phyloP scores from a whole-genome alignment of 805 yeast species.

The Kregervanrija delftensis region DNA sequence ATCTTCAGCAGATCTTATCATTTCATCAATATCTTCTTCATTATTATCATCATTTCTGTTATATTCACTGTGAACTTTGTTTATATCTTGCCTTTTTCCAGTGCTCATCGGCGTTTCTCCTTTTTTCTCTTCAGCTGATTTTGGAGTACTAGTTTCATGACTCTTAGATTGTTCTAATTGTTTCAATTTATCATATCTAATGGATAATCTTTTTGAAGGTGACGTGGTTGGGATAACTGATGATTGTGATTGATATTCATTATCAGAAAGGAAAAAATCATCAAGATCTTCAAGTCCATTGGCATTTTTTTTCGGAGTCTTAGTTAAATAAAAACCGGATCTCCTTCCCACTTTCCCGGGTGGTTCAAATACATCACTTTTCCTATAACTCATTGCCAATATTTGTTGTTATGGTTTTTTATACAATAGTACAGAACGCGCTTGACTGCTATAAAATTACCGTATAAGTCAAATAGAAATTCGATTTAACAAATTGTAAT shows the following conservation, averaged over 20 bases:
- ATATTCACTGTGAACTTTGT: background rate
- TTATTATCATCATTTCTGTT: constrained; percentile 1
- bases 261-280: constrained; percentile 52
- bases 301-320: constrained; percentile 41
- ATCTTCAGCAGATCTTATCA: constrained; percentile 23
- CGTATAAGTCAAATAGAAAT: too few relatives aligned
- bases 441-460: too few relatives aligned
- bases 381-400: constrained; percentile 17
- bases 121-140: background rate
- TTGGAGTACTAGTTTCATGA: background rate
- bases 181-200: constrained; percentile 1
- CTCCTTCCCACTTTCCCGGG: constrained; percentile 59
- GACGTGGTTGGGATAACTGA: constrained; percentile 3
- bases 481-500: too few relatives aligned
- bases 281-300: constrained; percentile 64
- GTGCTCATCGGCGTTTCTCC: background rate
- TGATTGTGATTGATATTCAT: constrained; percentile 31
- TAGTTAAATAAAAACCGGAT: constrained; percentile 42
- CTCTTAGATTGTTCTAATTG: background rate
- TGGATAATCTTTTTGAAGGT: constrained; percentile 9
- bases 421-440: too few relatives aligned
- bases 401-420: too few relatives aligned
- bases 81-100: background rate
- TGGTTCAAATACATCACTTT: constrained; percentile 34
- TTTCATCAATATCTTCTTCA: constrained; percentile 21